Base-by-base conservation (phyloP, 2,329 filamentous ascomycete species). In the Fusarium foetens region DNA sequence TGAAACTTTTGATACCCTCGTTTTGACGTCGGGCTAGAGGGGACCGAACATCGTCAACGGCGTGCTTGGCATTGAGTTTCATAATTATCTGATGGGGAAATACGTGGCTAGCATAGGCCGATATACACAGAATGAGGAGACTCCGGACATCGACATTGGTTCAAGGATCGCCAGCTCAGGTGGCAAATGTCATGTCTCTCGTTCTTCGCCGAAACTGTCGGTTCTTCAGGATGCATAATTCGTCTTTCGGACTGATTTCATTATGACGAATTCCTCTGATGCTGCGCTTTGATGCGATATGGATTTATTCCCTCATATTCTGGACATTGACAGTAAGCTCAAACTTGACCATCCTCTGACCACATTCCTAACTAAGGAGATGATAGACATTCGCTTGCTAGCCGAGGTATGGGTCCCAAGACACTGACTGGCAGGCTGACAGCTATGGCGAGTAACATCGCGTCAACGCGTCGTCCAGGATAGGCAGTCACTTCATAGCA, bases 381-480 rank as follows among this genome's bases (percentile, higher is more conserved):
- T 29, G 52, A 36, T 33, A 12, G n/a, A 42, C 10, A 16, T 29
- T 57, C 29, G 43, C 33, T 46, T 38, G 21, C 36, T 58, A 55
- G n/a, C 39, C 57, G 49, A 58, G 45, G 29, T 57, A 68, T 58
- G 58, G 29, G n/a, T 31, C 38, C 43, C 39, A 58, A 68, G 65
- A 64, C 65, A 68, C 9, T 23, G 38, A 17, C n/a, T 14, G 19
- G 29, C 46, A 46, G 39, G 21, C 35, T 29, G 39, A 42, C 25
- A 39, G 45, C n/a, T 53, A 36, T 42, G 23, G 38, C 39, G n/a
- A 29, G 39, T 42, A 41, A 23, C 29, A 51, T 59, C 35, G 41
- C 31, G 21, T 53, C 35, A 42, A 27, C 31, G 19, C 23, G 23
- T 27, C 14, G 11, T 48, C 41, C 17, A 39, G 13, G 17, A 31